Conservation (phyloP, 495 filamentous ascomycete genomes). For the Clavariopsis aquatica region DNA sequence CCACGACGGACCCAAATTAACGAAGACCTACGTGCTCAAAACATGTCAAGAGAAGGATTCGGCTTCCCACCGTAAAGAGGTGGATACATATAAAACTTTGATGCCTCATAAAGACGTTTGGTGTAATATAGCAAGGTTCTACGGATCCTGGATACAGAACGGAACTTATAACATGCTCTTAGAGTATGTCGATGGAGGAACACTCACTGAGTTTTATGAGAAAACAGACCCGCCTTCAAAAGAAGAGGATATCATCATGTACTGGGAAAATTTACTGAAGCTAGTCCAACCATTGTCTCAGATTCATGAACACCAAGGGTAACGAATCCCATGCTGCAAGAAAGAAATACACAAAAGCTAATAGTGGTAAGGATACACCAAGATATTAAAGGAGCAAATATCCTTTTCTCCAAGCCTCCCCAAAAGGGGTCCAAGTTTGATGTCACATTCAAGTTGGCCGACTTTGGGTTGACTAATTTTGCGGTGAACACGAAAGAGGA, state of each 20-base stretch:
- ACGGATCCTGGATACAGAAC: slow-evolving; percentile 48
- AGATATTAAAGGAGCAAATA: slow-evolving; percentile 32
- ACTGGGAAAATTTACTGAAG: slow-evolving; percentile 49
- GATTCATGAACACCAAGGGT: slow-evolving; percentile 44
- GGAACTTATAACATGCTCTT: slow-evolving; percentile 49
- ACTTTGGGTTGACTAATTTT: slow-evolving; percentile 29
- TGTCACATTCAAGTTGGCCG: slow-evolving; percentile 28
- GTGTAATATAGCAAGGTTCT: slow-evolving; percentile 48
- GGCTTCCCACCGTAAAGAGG: slow-evolving; percentile 4
- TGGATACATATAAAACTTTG: slow-evolving; percentile 43
- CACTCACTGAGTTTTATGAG: slow-evolving; percentile 48
- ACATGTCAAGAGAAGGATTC: slow-evolving; percentile 39
- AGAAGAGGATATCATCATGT: slow-evolving; percentile 45
- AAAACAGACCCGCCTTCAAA: slow-evolving; percentile 38
- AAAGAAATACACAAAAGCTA: neutral
- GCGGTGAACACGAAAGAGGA: neutral
- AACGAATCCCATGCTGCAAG: neutral
- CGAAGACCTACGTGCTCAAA: slow-evolving; percentile 49
- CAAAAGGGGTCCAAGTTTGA: slow-evolving; percentile 12
- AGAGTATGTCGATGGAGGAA: slow-evolving; percentile 51
- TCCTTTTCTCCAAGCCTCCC: slow-evolving; percentile 14
- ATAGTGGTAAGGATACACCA: slow-evolving; percentile 23
- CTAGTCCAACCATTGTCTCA: slow-evolving; percentile 44
- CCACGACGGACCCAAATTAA: neutral
- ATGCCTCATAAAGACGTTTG: slow-evolving; percentile 10